Evolutionary conservation across 345 rosid genomes (phyloP).

Genomic region (Streptanthus diversifolius): DNA sequence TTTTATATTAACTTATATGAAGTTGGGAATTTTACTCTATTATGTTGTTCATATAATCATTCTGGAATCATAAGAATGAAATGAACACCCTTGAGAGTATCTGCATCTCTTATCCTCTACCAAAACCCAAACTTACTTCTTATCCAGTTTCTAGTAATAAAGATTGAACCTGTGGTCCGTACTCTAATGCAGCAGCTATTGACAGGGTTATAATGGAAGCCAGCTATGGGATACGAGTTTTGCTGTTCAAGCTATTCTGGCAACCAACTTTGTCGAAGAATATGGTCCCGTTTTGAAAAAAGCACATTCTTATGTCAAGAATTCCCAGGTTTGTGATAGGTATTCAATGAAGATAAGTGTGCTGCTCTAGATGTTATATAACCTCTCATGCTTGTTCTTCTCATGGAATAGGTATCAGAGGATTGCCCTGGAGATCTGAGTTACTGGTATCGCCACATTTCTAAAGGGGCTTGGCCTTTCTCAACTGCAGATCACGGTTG

Average conservation of each 20-base stretch:
- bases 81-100: constrained; percentile 5
- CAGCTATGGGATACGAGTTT: constrained; percentile 95
- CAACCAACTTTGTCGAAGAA: constrained; percentile 68
- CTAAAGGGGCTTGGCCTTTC: constrained; percentile 99
- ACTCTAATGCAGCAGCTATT: constrained; percentile 32
- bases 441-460: constrained; percentile 91
- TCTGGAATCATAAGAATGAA: neutral
- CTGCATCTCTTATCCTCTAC: neutral
- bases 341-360: neutral
- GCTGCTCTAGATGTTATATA: constrained; percentile 1
- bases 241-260: constrained; percentile 76
- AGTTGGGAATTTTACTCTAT: neutral
- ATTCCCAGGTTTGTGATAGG: constrained; percentile 59
- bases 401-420: constrained; percentile 56
- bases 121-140: neutral
- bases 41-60: neutral
- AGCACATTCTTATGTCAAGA: constrained; percentile 62
- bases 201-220: constrained; percentile 97
- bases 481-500: constrained; percentile 97
- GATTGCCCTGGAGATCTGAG: constrained; percentile 83
- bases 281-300: constrained; percentile 62
- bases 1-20: neutral
- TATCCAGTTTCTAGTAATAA: neutral
- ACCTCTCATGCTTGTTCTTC: neutral
- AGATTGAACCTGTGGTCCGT: constrained; percentile 18